Base-by-base conservation (phyloP, 1,284 basidiomycete genomes). In the Ganoderma resinaceum region DNA sequence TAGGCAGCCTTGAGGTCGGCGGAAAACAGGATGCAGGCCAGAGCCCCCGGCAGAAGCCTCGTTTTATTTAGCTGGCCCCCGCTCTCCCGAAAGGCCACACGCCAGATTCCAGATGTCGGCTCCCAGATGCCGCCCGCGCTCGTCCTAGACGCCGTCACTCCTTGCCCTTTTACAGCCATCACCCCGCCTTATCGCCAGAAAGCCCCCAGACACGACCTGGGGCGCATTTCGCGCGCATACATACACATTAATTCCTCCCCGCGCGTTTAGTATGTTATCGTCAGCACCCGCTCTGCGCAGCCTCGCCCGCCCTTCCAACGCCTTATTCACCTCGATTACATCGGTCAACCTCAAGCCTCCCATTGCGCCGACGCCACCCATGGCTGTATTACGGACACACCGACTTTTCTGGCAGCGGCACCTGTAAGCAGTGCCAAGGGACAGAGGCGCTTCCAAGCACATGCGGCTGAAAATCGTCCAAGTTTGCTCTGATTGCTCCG, bases 11-110 rank as follows among this genome's bases (percentile, higher is more conserved):
- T 68, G 62, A 65, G 71, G 72, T 70, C 75, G 75, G 72, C 71
- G 67, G 66, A 71, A 69, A 71, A 69, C 68, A 70, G 71, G 72
- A 72, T 69, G 71, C 65, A 71, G 72, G 66, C 49, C 66, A 61
- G 31, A 67, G 64, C 35, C 49, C n/a, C 52, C 63, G 64, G 65
- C 72, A 70, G 65, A 72, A 65, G 67, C 70, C 77, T 74, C 74
- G 75, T 77, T 78, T 78, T 78, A 76, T 78, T 79, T 68, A 72
- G 64, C 49, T 67, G 29, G 62, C 70, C 63, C 72, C 71, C 70
- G 62, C 61, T 65, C 69, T 69, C 76, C 73, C 29, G 73, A 66
- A 37, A 33, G 55, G 55, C 31, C 55, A 23, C n/a, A 23, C 67
- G 62, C 69, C 67, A 75, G 70, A 74, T 70, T 40, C 73, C 72